Evolutionary conservation across 495 filamentous ascomycete species (phyloP).

Genomic region (Astrocystis sublimbata): DNA sequence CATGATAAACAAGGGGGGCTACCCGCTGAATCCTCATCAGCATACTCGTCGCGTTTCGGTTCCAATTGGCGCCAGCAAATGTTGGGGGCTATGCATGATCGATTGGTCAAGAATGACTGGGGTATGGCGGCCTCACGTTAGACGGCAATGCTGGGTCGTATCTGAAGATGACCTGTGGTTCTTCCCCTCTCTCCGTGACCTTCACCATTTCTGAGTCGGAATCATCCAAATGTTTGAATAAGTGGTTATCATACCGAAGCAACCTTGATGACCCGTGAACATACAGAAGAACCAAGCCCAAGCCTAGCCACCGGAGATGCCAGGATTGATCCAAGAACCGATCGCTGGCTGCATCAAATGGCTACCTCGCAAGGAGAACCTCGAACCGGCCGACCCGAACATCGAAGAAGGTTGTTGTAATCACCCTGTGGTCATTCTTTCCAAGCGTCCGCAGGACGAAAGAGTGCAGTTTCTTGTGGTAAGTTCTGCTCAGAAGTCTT

Average conservation of each 20-base stretch:
- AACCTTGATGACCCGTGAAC: background rate
- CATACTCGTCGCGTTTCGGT: background rate
- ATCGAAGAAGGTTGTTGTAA: conserved; percentile 29
- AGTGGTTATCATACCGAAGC: background rate
- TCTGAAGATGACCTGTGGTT: background rate
- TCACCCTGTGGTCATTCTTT: conserved; percentile 32
- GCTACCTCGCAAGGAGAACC: conserved; percentile 23
- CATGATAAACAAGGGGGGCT: background rate
- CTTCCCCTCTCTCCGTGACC: background rate
- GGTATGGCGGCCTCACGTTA: background rate
- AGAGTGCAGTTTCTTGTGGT: conserved; percentile 29
- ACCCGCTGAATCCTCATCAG: background rate
- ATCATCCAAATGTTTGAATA: background rate
- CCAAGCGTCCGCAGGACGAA: conserved; percentile 17
- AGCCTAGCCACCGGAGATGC: conserved; percentile 8
- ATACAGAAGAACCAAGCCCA: background rate
- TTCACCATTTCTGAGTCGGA: background rate
- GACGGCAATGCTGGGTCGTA: background rate
- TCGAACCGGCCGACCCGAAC: conserved; percentile 17
- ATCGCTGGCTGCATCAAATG: conserved; percentile 32
- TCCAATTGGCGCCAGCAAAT: background rate
- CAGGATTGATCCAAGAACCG: conserved; percentile 7
- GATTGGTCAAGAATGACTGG: background rate
- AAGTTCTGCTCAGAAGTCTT: background rate
- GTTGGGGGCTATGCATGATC: background rate